Evolutionary conservation across 2,329 filamentous ascomycete species (phyloP).

Genomic region (Fusarium odoratissimum): DNA sequence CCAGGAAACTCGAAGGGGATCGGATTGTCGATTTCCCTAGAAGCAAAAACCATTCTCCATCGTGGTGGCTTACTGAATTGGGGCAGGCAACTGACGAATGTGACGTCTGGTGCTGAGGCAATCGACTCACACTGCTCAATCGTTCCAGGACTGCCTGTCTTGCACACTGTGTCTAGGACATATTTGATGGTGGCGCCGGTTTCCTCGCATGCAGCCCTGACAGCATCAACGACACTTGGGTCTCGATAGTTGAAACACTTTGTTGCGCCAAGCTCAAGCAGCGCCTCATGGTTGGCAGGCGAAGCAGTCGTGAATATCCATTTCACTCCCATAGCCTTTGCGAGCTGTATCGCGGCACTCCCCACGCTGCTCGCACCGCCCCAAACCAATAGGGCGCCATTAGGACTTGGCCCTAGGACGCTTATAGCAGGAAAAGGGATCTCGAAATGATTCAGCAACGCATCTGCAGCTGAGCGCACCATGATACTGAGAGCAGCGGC

Average conservation of each 20-base stretch:
- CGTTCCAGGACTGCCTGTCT: background rate
- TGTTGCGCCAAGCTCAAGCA: background rate
- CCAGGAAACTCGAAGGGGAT: background rate
- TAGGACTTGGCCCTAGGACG: fast-evolving
- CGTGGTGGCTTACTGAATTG: background rate
- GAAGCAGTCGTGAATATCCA: background rate
- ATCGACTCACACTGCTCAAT: background rate
- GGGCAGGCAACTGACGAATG: background rate
- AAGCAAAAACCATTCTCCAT: background rate
- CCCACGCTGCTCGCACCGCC: background rate
- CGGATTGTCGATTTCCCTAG: background rate
- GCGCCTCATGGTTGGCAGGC: background rate
- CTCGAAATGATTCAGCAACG: background rate
- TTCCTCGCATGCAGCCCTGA: background rate
- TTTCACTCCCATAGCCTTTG: background rate
- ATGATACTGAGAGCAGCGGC: background rate
- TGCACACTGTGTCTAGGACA: background rate
- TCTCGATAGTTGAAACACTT: background rate
- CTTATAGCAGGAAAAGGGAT: background rate
- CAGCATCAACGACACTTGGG: fast-evolving
- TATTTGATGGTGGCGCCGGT: background rate
- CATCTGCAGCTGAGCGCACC: background rate
- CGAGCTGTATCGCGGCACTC: background rate
- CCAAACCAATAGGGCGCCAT: background rate
- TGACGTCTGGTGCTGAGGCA: background rate